These are phyloP conservation scores for Tetrahymena thermophila DNA, from an alignment of 73 alveolate species.

Conservation along the genomic window DNA sequence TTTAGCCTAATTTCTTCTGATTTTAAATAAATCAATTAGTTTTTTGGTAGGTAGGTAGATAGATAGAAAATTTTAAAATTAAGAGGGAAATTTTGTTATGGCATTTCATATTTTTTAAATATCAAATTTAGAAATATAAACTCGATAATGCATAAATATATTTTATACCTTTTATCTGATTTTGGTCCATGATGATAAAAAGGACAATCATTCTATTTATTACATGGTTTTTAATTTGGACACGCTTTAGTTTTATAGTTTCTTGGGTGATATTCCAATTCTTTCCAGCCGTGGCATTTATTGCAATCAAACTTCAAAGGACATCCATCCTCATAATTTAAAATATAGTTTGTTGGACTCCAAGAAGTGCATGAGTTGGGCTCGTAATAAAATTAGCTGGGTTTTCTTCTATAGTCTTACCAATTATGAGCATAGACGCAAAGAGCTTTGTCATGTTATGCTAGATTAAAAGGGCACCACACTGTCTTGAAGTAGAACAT, in stretches of 20 bases:
- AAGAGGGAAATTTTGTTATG: background rate
- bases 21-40: background rate
- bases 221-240: slow-evolving; percentile 9
- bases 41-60: background rate
- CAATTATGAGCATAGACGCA: slow-evolving; percentile 97
- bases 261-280: slow-evolving; percentile 53
- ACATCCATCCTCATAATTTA: slow-evolving; percentile 68
- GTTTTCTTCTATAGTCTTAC: slow-evolving; percentile 94
- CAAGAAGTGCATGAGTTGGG: slow-evolving; percentile 64
- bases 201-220: slow-evolving; percentile 24
- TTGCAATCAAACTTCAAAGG: slow-evolving; percentile 41
- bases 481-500: slow-evolving; percentile 87
- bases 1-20: background rate
- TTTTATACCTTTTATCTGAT: slow-evolving; percentile 16
- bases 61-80: background rate
- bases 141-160: background rate
- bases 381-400: slow-evolving; percentile 59
- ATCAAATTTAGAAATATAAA: background rate
- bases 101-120: background rate
- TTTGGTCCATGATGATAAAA: slow-evolving; percentile 14
- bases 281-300: slow-evolving; percentile 68
- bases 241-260: slow-evolving; percentile 46
- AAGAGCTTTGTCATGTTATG: slow-evolving; percentile 83
- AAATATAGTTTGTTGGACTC: slow-evolving; percentile 54
- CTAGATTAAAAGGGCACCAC: slow-evolving; percentile 91